These are phyloP conservation scores for Gaultheria prostrata DNA, from an alignment of 148 eudicot species.

Conservation along the genomic window DNA sequence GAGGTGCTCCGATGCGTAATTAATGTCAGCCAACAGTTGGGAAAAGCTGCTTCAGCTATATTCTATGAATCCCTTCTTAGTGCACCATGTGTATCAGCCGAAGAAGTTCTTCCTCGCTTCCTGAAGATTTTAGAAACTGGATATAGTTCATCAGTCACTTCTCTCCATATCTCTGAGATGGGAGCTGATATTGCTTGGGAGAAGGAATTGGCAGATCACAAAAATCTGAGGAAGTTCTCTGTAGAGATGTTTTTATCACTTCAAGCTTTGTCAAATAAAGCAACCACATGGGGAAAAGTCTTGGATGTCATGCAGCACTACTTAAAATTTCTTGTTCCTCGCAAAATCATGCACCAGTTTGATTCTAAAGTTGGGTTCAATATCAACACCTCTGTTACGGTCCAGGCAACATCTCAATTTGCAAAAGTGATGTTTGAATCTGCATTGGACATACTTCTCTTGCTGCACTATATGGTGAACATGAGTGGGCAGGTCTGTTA, in stretches of 20 bases:
- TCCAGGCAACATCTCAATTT: constrained; percentile 88
- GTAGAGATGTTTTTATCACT: constrained; percentile 60
- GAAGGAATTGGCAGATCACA: constrained; percentile 67
- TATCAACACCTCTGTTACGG: constrained; percentile 43
- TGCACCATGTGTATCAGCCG: constrained; percentile 47
- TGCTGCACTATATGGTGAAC: constrained; percentile 70
- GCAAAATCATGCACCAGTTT: constrained; percentile 42
- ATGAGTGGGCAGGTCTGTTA: constrained; percentile 78
- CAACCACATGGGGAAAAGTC: constrained; percentile 68
- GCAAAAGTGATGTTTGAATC: constrained; percentile 84
- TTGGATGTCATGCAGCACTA: constrained; percentile 70
- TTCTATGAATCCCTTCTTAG: constrained; percentile 70
- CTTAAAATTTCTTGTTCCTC: constrained; percentile 76
- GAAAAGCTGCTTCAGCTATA: constrained; percentile 69
- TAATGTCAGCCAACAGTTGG: constrained; percentile 59
- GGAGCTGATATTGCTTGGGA: constrained; percentile 75
- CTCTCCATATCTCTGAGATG: constrained; percentile 51
- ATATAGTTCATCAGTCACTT: constrained; percentile 45
- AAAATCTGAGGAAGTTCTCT: constrained; percentile 75
- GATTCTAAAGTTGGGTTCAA: constrained; percentile 45
- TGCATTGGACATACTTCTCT: constrained; percentile 67
- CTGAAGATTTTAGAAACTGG: constrained; percentile 74
- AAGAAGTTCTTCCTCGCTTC: constrained; percentile 65
- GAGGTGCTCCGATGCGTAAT: constrained; percentile 69
- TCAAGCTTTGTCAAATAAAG: constrained; percentile 57